Evolutionary conservation across 2,329 filamentous ascomycete genomes (phyloP).

Genomic region (Ramularia endophylla): DNA sequence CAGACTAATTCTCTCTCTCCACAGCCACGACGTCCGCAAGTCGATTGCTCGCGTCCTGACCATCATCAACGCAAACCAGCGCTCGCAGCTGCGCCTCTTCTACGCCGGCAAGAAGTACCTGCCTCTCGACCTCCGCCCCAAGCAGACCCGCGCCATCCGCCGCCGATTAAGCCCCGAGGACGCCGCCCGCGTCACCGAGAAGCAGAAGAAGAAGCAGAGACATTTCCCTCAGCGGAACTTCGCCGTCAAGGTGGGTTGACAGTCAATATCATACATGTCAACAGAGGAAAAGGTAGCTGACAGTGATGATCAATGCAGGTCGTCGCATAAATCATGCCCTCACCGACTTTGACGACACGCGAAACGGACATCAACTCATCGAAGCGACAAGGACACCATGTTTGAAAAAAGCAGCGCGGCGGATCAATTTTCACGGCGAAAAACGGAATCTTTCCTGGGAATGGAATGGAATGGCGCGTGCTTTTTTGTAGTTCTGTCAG

Average conservation of each 20-base stretch:
- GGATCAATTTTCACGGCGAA: too few relatives aligned
- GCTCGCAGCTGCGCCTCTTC: slow-evolving; percentile 95
- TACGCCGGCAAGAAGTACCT: slow-evolving; percentile 99
- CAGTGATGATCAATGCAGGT: slow-evolving; percentile 13
- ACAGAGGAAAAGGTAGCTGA: neutral
- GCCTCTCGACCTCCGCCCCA: slow-evolving; percentile 95
- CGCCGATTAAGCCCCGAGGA: slow-evolving; percentile 92
- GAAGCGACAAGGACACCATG: too few relatives aligned
- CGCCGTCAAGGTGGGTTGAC: slow-evolving; percentile 87
- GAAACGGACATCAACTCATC: too few relatives aligned
- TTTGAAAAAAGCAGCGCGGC: too few relatives aligned
- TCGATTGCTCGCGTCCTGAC: slow-evolving; percentile 98
- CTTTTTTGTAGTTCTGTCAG: too few relatives aligned
- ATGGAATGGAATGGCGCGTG: too few relatives aligned
- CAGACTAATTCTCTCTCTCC: slow-evolving; percentile 15
- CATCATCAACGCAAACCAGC: slow-evolving; percentile 99
- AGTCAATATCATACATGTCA: neutral
- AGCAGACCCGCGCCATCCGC: slow-evolving; percentile 97
- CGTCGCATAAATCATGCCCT: slow-evolving; percentile 10
- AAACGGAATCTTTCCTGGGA: too few relatives aligned
- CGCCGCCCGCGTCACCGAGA: slow-evolving; percentile 75
- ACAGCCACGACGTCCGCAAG: slow-evolving; percentile 97
- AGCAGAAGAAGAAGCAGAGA: slow-evolving; percentile 90
- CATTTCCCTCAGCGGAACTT: slow-evolving; percentile 99
- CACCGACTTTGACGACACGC: too few relatives aligned